Conservation (phyloP, 2,329 filamentous ascomycete genomes). For the Pseudonectria foliicola region DNA sequence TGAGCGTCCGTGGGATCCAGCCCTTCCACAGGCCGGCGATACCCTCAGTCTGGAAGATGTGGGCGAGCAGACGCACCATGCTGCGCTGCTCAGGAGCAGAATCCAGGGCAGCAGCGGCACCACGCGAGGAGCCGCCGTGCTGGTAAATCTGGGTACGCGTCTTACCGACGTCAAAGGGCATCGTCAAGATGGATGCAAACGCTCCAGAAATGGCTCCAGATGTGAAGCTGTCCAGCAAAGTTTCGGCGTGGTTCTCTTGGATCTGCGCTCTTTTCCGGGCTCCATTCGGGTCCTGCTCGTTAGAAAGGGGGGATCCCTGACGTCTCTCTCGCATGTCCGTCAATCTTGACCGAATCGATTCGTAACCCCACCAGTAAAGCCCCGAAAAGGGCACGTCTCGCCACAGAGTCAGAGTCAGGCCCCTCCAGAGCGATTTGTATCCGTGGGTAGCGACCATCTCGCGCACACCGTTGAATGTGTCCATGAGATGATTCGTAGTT, state of each 20-base stretch:
- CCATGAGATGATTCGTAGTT: constrained; percentile 63
- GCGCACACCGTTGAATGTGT: constrained; percentile 68
- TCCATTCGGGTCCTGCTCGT: constrained; percentile 30
- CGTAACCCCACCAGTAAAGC: constrained; percentile 98
- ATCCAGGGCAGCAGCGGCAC: constrained; percentile 27
- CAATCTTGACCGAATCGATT: constrained; percentile 66
- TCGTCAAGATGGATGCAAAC: constrained; percentile 80
- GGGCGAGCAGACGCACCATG: constrained; percentile 78
- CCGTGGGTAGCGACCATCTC: constrained; percentile 75
- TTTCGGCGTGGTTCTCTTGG: constrained; percentile 64
- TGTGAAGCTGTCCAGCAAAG: constrained; percentile 82
- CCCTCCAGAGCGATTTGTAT: constrained; percentile 80
- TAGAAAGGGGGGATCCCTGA: constrained; percentile 32
- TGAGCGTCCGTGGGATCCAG: constrained; percentile 85
- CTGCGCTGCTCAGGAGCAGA: constrained; percentile 63
- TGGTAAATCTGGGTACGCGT: constrained; percentile 82
- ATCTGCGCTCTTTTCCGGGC: constrained; percentile 52
- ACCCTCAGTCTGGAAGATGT: constrained; percentile 86
- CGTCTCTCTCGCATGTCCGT: constrained; percentile 58
- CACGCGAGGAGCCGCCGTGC: constrained; percentile 34
- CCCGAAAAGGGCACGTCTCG: constrained; percentile 95
- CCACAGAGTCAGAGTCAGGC: constrained; percentile 86
- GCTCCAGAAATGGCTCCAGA: constrained; percentile 79
- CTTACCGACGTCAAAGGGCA: constrained; percentile 96
- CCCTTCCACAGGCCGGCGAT: constrained; percentile 76